These are phyloP conservation scores for Adenanthera pavonina DNA, from an alignment of 306 rosid genomes.

Conservation along the genomic window DNA sequence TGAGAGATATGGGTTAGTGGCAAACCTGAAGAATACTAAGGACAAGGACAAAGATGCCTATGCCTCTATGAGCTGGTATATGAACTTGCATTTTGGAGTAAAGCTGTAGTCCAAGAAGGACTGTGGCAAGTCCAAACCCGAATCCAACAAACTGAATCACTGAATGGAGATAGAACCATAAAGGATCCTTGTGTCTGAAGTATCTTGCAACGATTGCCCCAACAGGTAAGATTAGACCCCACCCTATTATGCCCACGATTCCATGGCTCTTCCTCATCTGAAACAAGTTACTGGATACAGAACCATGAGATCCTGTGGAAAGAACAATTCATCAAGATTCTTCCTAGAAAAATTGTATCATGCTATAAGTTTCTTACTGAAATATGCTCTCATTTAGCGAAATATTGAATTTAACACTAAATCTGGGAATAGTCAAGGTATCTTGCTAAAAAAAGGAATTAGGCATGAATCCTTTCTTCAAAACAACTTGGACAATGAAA, in stretches of 20 bases:
- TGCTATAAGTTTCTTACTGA: neutral
- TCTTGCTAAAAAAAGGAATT: neutral
- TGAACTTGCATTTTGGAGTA: conserved; percentile 63
- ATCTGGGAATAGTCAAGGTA: neutral
- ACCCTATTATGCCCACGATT: conserved; percentile 77
- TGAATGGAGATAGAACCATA: conserved; percentile 93
- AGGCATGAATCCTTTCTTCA: neutral
- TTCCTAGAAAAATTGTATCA: neutral
- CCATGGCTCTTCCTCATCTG: conserved; percentile 87
- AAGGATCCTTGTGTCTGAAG: conserved; percentile 89
- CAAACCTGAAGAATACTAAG: conserved; percentile 92
- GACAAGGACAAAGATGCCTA: conserved; percentile 84
- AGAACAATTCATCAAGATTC: neutral
- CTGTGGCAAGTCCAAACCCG: conserved; percentile 72
- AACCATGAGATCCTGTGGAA: conserved; percentile 56
- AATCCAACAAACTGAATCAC: conserved; percentile 81
- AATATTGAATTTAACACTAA: neutral
- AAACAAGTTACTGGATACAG: conserved; percentile 49
- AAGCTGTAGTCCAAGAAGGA: conserved; percentile 85
- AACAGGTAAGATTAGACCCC: conserved; percentile 87
- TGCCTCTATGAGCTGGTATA: conserved; percentile 85
- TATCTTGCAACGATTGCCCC: conserved; percentile 96
- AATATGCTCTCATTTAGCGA: neutral
- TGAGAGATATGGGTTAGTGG: conserved; percentile 22
- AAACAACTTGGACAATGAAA: neutral